Evolutionary conservation across 768 basidiomycete species (phyloP), one percentile per base, ranked within the genome.

Genomic region (Boletus pseudopeckii): DNA sequence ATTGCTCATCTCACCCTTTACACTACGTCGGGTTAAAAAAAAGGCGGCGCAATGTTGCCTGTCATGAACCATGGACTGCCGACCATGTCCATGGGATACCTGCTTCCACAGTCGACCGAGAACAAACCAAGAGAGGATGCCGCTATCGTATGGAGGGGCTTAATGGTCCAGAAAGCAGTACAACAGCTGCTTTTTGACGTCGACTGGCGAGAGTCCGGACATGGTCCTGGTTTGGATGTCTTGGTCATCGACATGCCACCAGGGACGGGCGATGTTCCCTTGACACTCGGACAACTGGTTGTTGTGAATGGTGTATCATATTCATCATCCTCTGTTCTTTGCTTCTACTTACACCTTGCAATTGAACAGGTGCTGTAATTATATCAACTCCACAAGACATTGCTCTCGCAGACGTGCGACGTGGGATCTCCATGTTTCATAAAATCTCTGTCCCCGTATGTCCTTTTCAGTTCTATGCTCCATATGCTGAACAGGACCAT

Each of bases 91-190:
- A 97, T 99, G 84, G 96, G 94, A 3, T 99, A 93, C 68, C 81
- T 99, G 13, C 79, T 98, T 14, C 87, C 90, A 1, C 72, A 74
- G 51, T 64, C 77, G 1, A 59, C 74, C 32, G 76, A 79, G 7
- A 73, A 74, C 28, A 74, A 74, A 40, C 74, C 80, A 3, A 78
- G 78, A 50, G 77, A 78, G 34, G 92, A 95, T 65, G 83, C 85
- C 0, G 86, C 94, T 0, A 79, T 98, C 32, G 91, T 96, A 30
- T 99, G 96, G 96, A 80, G 96, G 24, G 96, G 96, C 3, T 80
- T 97, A 20, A 98, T 98, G 96, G 96, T 98, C 1, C 94, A 96
- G 73, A 98, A 98, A 66, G 94, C 95, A 24, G 92, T 95, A 0
- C 95, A 98, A 67, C 95, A 98, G 66, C 77, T 98, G 0, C 79